Conservation (phyloP, 2,329 filamentous ascomycete genomes). For the Aspergillaceae sp. region DNA sequence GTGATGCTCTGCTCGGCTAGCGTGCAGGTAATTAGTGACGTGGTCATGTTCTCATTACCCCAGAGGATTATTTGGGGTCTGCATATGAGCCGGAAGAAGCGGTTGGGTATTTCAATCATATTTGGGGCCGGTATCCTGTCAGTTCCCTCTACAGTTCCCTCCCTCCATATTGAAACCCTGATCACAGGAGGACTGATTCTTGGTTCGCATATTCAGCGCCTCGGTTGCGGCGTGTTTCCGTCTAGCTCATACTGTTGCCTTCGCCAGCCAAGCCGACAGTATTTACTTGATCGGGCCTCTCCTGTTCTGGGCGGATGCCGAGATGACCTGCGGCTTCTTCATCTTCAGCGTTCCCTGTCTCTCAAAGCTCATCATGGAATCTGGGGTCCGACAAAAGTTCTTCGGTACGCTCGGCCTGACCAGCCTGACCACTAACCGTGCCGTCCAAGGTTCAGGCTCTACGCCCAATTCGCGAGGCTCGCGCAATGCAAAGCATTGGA, state of each 20-base stretch:
- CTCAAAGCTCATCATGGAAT: slow-evolving; percentile 29
- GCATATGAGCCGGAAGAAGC: slow-evolving; percentile 22
- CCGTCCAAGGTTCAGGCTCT: background rate
- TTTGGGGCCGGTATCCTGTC: slow-evolving; percentile 28
- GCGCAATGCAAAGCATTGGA: background rate
- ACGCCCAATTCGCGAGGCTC: background rate
- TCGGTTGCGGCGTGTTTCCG: slow-evolving; percentile 35
- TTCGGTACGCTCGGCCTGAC: slow-evolving; percentile 1
- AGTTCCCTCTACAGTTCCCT: slow-evolving; percentile 7
- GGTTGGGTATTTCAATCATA: slow-evolving; percentile 23
- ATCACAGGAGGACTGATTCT: background rate
- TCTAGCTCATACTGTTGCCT: slow-evolving; percentile 14
- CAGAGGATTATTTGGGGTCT: slow-evolving; percentile 30
- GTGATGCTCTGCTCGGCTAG: slow-evolving; percentile 22
- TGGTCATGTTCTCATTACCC: slow-evolving; percentile 26
- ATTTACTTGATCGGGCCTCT: slow-evolving; percentile 34
- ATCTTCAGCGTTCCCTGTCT: slow-evolving; percentile 33
- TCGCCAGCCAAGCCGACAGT: slow-evolving; percentile 7
- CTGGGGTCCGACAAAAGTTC: slow-evolving; percentile 5
- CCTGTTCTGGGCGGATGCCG: slow-evolving; percentile 38
- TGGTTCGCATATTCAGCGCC: slow-evolving; percentile 22
- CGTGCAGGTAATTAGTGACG: slow-evolving; percentile 27
- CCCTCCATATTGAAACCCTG: background rate
- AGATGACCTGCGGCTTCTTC: slow-evolving; percentile 42
- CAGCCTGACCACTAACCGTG: background rate